Evolutionary conservation across 2,329 filamentous ascomycete species (phyloP), one percentile per base, ranked within the genome.

Genomic region (Microthyrium microscopicum): DNA sequence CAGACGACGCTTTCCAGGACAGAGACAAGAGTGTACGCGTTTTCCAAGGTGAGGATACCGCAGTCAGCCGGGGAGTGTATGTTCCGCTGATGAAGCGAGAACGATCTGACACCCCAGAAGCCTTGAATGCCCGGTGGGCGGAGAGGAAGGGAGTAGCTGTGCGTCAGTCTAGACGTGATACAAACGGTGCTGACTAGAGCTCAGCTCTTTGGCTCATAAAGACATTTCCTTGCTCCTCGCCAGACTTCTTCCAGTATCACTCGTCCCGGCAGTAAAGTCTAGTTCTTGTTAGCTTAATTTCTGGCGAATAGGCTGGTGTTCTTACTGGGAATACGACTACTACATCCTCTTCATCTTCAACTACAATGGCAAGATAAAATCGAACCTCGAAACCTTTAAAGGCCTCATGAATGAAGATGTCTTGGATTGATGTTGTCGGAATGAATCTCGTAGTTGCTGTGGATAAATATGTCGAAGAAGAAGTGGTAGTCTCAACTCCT

Each of bases 371-470:
- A 6, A 98, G 60, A 49, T 93, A 94, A 49, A 87, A 92, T 26
- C 77, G 63, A 22, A 95, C 84, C 56, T 85, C 82, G 48, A 94
- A 92, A 1, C 85, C 85, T 37, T 72, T 73, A 55, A 95, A 95
- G 3, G 85, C 89, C 61, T 98, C 89, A 52, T 94, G 84, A 32
- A 98, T 80, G 34, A 94, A 72, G 36, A 98, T 77, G 52, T 98
- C 89, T 50, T 81, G 81, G 37, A 98, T 91, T 55, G 82, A 76
- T 28, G 78, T 80, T 0, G 87, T 93, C 1, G 89, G 87, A 38
- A 98, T 95, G 53, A 81, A 82, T 31, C 74, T 61, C n/a, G 73
- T 78, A 2, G 66, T 63, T 3, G 68, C 57, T 6, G 62, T 61
- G 24, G 65, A 64, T 5, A 85, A 62, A 46, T 81, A 83, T 6